Evolutionary conservation across 129 eudicot species (phyloP).

Genomic region (Pulicaria dysenterica): DNA sequence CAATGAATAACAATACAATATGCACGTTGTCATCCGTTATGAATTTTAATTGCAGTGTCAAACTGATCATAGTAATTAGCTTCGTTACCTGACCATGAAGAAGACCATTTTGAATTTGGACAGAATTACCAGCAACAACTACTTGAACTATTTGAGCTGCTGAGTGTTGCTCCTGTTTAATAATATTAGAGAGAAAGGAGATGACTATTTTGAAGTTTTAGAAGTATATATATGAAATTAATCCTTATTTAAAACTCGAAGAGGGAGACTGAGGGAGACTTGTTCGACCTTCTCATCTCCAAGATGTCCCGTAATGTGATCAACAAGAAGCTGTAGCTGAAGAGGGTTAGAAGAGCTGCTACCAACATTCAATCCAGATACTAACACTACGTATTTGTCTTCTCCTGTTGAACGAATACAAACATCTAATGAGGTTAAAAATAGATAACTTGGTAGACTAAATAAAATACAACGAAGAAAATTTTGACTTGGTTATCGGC

Average conservation of each 20-base stretch:
- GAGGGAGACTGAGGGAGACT: background rate
- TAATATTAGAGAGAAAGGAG: slow-evolving; percentile 11
- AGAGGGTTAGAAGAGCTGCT: slow-evolving; percentile 81
- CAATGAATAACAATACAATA: background rate
- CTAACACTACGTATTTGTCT: slow-evolving; percentile 81
- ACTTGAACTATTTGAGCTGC: slow-evolving; percentile 95
- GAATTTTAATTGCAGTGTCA: background rate
- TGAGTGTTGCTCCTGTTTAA: slow-evolving; percentile 71
- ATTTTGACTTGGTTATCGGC: no score
- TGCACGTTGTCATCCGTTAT: background rate
- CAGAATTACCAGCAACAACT: slow-evolving; percentile 89
- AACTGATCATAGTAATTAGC: background rate
- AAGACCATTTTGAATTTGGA: slow-evolving; percentile 59
- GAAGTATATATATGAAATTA: no score
- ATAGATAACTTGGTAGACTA: background rate
- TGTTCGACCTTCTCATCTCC: slow-evolving; percentile 83
- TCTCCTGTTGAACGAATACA: slow-evolving; percentile 54
- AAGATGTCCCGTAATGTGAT: slow-evolving; percentile 89
- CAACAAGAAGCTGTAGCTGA: slow-evolving; percentile 81
- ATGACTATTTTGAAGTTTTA: background rate
- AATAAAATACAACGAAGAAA: no score
- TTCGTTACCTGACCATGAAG: slow-evolving; percentile 74
- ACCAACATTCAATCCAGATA: slow-evolving; percentile 87
- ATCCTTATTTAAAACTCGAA: background rate
- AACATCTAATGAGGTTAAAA: background rate